Base-by-base conservation (phyloP, 306 rosid species). In the Prunus salicina region DNA sequence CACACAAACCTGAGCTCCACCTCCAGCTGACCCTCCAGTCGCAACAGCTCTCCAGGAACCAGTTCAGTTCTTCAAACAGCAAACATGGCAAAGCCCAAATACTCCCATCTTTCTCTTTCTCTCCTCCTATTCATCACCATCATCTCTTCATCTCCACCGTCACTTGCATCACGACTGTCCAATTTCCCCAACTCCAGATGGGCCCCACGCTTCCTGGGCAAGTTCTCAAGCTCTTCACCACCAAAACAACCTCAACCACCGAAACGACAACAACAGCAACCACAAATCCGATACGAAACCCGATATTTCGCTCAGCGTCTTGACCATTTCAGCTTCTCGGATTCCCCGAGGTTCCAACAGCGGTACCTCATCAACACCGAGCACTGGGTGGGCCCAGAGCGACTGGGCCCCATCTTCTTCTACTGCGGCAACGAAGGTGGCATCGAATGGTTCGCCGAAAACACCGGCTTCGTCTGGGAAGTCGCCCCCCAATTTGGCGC, bases 341-440 rank as follows among this genome's bases (percentile, higher is more conserved):
- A 88, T 12, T 81, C 75, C 9, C 93, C 88, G 14, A 81, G 49
- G 1, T 91, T 91, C 75, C 80, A 38, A 28, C 98, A 91, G 81
- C 87, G 92, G n/a, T 94, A 94, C 90, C 93, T 91, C 47, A 79
- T 94, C 86, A 90, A 69, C 84, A 78, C 90, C 67, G 84, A 86
- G n/a, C 76, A 90, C 81, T 94, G 97, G 98, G 55, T 27, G 2
- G 90, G 89, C 19, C 77, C 89, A 12, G 60, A 75, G 16, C 80
- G 81, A 4, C 53, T 75, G 9, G 97, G 91, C 38, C 97, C 98
- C 41, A 89, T 94, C 70, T 91, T 94, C 84, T 50, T 91, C 69
- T 91, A 94, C 85, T 91, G 96, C 75, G 98, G 98, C 71, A 94
- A 94, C 77, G 98, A 94, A 84, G 97, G 98, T 9, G 93, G 86